Evolutionary conservation across 768 basidiomycete species (phyloP).

Genomic region (Xerocomellus intermedius): DNA sequence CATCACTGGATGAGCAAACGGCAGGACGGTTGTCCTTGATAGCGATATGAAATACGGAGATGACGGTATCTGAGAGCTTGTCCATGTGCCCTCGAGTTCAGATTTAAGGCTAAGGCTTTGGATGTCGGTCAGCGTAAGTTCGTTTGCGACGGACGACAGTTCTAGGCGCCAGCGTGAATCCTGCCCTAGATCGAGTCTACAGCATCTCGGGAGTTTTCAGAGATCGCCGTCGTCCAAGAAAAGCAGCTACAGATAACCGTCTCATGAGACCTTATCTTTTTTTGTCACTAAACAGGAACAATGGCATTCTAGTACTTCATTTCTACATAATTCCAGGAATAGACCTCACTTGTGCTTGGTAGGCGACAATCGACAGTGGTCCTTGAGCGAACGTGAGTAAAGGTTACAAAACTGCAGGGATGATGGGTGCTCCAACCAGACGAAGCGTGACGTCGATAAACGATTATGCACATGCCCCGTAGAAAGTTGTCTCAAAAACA

Average conservation of each 20-base stretch:
- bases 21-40: conserved; percentile 21
- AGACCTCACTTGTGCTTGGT: background rate
- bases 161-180: background rate
- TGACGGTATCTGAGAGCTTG: conserved; percentile 24
- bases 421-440: background rate
- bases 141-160: background rate
- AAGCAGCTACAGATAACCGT: conserved; percentile 1
- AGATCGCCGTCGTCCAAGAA: conserved; percentile 6
- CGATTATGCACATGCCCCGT: no score
- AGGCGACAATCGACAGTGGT: background rate
- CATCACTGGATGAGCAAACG: conserved; percentile 9
- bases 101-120: background rate
- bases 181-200: background rate
- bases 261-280: background rate
- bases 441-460: no score
- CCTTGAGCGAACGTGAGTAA: background rate
- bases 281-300: no score
- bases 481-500: background rate
- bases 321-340: no score
- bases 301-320: no score
- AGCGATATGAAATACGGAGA: conserved; percentile 24
- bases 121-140: background rate
- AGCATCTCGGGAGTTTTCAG: conserved; percentile 1
- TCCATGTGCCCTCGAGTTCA: conserved; percentile 11
- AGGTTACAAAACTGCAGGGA: background rate